Percentiles rank a stretch among this genome's conserved stretches.
phyloP scores from a whole-genome alignment of 2,329 filamentous ascomycete species.

The Aaosphaeria pasadenensis region DNA sequence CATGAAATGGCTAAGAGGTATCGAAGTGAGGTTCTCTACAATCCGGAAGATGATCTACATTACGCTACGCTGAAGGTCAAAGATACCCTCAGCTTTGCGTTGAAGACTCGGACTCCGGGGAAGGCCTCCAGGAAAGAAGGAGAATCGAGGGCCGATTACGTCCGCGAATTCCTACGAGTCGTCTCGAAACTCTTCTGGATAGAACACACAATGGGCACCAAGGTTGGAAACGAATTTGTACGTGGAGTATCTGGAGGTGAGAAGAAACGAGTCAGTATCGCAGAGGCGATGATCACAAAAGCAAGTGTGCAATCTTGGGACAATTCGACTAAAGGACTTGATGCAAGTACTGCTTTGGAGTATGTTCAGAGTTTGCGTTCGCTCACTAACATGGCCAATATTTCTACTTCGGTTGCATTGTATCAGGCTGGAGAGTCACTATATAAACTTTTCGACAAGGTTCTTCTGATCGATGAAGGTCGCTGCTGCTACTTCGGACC shows the following conservation, averaged over 20 bases:
- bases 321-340: constrained; percentile 70
- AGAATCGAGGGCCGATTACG: constrained; percentile 59
- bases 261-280: constrained; percentile 49
- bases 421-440: constrained; percentile 60
- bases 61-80: constrained; percentile 76
- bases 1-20: constrained; percentile 56
- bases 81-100: constrained; percentile 70
- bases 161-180: constrained; percentile 61
- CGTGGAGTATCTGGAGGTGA: constrained; percentile 57
- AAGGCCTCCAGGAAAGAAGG: constrained; percentile 59
- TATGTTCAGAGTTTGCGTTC: constrained; percentile 67
- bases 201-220: constrained; percentile 68
- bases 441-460: constrained; percentile 39
- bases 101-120: constrained; percentile 65
- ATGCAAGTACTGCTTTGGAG: constrained; percentile 70
- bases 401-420: constrained; percentile 64
- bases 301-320: constrained; percentile 41
- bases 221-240: constrained; percentile 71
- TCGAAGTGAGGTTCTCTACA: constrained; percentile 67
- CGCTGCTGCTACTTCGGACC: constrained; percentile 59
- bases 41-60: constrained; percentile 74
- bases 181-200: constrained; percentile 72
- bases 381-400: constrained; percentile 61
- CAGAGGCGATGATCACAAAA: constrained; percentile 47
- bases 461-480: constrained; percentile 40